Percentiles rank a stretch among this genome's conserved stretches.
Conservation (phyloP, 257 asterid species). For the Primulina huaijiensis region DNA sequence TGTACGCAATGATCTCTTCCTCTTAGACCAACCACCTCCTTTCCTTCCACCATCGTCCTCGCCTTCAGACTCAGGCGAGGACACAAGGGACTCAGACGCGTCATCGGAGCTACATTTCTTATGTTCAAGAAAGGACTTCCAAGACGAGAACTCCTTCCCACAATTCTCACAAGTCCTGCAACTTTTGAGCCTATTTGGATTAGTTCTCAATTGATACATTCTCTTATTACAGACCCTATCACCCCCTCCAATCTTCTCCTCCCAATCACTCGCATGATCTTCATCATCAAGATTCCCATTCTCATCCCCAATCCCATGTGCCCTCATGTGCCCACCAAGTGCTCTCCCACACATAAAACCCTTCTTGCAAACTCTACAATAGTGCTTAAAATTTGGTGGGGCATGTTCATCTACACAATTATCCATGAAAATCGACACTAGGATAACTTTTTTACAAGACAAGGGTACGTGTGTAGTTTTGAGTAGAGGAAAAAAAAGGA, state of each 20-base stretch:
- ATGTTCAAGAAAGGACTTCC: slow-evolving; percentile 96
- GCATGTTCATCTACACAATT: slow-evolving; percentile 43
- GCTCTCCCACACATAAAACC: slow-evolving; percentile 96
- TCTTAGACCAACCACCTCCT: slow-evolving; percentile 59
- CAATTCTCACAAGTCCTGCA: slow-evolving; percentile 77
- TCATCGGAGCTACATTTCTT: slow-evolving; percentile 80
- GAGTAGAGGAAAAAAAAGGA: neutral
- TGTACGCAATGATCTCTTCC: slow-evolving; percentile 74
- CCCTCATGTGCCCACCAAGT: slow-evolving; percentile 95
- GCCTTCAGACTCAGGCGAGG: slow-evolving; percentile 53
- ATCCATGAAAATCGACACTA: slow-evolving; percentile 23
- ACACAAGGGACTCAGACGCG: slow-evolving; percentile 59
- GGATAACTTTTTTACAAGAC: neutral
- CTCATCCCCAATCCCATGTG: slow-evolving; percentile 85
- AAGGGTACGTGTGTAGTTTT: neutral
- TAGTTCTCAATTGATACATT: slow-evolving; percentile 78
- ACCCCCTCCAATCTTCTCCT: slow-evolving; percentile 47
- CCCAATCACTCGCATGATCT: slow-evolving; percentile 75
- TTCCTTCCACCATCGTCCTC: slow-evolving; percentile 38
- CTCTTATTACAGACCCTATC: slow-evolving; percentile 42
- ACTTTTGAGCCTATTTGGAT: slow-evolving; percentile 74
- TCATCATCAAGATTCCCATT: slow-evolving; percentile 46
- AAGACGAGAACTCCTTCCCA: slow-evolving; percentile 79
- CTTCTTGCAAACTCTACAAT: slow-evolving; percentile 87
- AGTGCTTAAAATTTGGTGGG: slow-evolving; percentile 61